These are phyloP conservation scores for Dipodascus albidus DNA, from an alignment of 805 yeast species.

Conservation along the genomic window DNA sequence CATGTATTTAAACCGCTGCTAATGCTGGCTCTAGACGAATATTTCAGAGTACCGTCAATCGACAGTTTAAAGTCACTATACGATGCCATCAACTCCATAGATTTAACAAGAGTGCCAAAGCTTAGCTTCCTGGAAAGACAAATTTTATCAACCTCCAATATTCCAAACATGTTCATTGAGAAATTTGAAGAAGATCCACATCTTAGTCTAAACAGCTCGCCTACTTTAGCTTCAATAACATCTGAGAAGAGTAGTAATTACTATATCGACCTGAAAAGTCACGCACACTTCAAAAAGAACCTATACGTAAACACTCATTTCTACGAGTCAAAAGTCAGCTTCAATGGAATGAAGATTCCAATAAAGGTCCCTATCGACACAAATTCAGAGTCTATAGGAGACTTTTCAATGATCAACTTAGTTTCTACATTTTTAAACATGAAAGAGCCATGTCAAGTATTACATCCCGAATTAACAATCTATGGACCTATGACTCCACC, in stretches of 20 bases:
- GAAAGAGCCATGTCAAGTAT: conserved; percentile 16
- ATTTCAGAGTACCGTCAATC: conserved; percentile 24
- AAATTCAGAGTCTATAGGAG: conserved; percentile 23
- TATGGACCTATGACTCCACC: conserved; percentile 47
- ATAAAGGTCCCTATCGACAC: conserved; percentile 23
- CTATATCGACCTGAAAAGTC: conserved; percentile 18
- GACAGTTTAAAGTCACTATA: conserved; percentile 19
- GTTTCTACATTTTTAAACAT: conserved; percentile 21
- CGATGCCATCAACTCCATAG: conserved; percentile 21
- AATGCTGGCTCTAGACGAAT: conserved; percentile 39
- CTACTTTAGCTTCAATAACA: conserved; percentile 2
- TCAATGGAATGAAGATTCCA: conserved; percentile 21
- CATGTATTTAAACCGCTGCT: conserved; percentile 49
- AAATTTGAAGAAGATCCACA: conserved; percentile 13
- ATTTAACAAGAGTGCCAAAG: conserved; percentile 20
- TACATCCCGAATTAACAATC: conserved; percentile 38
- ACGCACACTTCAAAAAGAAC: conserved; percentile 13
- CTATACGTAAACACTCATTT: conserved; percentile 21
- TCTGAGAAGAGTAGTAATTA: conserved; percentile 9
- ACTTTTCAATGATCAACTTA: conserved; percentile 18
- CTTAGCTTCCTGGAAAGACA: conserved; percentile 19
- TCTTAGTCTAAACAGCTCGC: not conserved
- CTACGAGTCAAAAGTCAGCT: conserved; percentile 20
- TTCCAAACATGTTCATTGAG: conserved; percentile 18
- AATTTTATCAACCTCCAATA: conserved; percentile 17